These are phyloP conservation scores for Climacium dendroides DNA, from an alignment of 225 moss, liverwort and hornwort species.

Conservation along the genomic window DNA sequence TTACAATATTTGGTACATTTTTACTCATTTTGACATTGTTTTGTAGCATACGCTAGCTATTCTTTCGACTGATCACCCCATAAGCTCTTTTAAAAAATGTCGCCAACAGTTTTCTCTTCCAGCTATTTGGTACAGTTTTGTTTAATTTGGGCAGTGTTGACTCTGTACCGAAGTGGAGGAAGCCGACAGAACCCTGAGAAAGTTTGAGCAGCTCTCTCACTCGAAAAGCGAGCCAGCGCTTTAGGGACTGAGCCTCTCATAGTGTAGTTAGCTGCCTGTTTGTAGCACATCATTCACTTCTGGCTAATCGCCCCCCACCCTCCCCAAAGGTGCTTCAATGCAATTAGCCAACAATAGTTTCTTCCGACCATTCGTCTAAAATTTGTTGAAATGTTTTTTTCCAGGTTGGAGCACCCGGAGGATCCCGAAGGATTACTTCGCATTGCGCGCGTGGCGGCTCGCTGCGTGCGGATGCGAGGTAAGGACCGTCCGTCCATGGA, in stretches of 20 bases:
- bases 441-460: conserved; percentile 42
- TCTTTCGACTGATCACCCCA: neutral
- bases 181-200: neutral
- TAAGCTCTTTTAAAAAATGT: neutral
- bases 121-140: neutral
- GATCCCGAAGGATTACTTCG: conserved; percentile 29
- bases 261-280: neutral
- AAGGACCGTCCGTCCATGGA: conserved; percentile 55
- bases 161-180: neutral
- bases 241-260: neutral
- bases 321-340: neutral
- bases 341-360: neutral
- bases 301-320: too few species aligned
- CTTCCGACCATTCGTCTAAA: neutral
- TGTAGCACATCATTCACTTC: neutral
- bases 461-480: conserved; percentile 36
- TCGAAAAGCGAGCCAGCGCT: neutral
- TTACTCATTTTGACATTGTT: neutral
- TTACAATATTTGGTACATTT: neutral
- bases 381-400: neutral
- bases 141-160: neutral
- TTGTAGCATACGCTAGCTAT: neutral
- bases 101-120: neutral
- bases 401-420: conserved; percentile 14
- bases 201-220: neutral